These are phyloP conservation scores for Lachancea waltii DNA, from an alignment of 805 yeast genomes.

Conservation along the genomic window DNA sequence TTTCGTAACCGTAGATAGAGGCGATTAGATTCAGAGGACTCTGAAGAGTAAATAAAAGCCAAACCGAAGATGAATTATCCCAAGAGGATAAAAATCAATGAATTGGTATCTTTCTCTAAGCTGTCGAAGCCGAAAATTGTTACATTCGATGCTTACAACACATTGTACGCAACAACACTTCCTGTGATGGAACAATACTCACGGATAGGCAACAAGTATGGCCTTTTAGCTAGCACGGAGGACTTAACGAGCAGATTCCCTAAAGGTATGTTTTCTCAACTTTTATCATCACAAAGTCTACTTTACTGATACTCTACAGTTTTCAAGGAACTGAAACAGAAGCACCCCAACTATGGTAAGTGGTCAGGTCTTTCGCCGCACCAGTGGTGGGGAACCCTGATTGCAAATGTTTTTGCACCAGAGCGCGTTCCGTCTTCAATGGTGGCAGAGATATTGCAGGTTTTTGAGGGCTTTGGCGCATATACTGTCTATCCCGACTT, in stretches of 20 bases:
- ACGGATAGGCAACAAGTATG: slow-evolving; percentile 41
- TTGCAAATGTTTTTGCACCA: slow-evolving; percentile 39
- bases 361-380: slow-evolving; percentile 27
- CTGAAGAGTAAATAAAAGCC: background rate
- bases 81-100: background rate
- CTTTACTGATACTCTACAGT: slow-evolving; percentile 10
- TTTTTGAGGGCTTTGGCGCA: slow-evolving; percentile 46
- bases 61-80: slow-evolving; percentile 5
- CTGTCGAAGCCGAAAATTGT: slow-evolving; percentile 37
- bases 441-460: slow-evolving; percentile 39
- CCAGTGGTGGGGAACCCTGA: slow-evolving; percentile 56
- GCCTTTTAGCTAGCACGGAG: slow-evolving; percentile 31
- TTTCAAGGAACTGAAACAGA: slow-evolving; percentile 33
- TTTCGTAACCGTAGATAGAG: too few species aligned
- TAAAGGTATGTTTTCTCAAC: slow-evolving; percentile 3
- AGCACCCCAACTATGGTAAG: slow-evolving; percentile 63
- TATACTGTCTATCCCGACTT: slow-evolving; percentile 53
- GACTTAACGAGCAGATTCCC: slow-evolving; percentile 28
- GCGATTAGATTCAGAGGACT: background rate
- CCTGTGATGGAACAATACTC: slow-evolving; percentile 52
- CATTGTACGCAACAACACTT: slow-evolving; percentile 50
- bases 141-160: slow-evolving; percentile 65
- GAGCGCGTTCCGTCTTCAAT: slow-evolving; percentile 31
- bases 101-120: background rate
- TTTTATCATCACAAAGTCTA: background rate